Conservation (phyloP, 768 basidiomycete species). For the Lactifluus piperatus region DNA sequence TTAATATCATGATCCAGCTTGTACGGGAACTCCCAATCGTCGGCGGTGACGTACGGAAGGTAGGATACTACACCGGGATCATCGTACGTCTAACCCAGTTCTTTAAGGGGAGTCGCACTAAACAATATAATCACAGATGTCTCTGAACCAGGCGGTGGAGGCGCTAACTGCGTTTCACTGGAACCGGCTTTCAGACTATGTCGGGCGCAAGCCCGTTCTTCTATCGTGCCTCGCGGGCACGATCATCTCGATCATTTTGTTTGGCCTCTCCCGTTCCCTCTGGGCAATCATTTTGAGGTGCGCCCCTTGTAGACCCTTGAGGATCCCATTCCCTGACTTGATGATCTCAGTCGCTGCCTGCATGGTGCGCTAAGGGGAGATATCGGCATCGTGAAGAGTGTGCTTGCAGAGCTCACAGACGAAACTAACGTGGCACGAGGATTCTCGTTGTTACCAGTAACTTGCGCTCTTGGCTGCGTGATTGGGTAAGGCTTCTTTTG, state of each 20-base stretch:
- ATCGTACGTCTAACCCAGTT: constrained; percentile 35
- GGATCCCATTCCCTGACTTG: constrained; percentile 43
- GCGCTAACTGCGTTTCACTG: constrained; percentile 38
- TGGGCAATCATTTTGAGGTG: too few species aligned
- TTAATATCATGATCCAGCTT: constrained; percentile 28
- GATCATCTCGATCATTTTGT: constrained; percentile 28
- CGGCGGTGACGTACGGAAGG: constrained; percentile 35
- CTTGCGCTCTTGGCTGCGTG: constrained; percentile 16
- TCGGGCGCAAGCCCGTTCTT: too few species aligned
- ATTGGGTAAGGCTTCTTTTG: not conserved
- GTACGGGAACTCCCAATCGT: constrained; percentile 36
- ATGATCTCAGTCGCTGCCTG: too few species aligned
- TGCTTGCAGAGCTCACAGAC: too few species aligned
- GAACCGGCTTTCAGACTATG: constrained; percentile 41
- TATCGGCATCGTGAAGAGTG: too few species aligned
- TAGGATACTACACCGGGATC: constrained; percentile 42
- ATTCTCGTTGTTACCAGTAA: constrained; percentile 30
- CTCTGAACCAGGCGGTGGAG: constrained; percentile 38
- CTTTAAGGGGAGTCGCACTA: constrained; percentile 30
- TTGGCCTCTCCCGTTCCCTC: constrained; percentile 32
- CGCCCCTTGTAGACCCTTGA: too few species aligned
- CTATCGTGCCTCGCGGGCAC: constrained; percentile 24
- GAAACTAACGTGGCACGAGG: constrained; percentile 36
- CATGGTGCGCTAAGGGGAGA: too few species aligned
- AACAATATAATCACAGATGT: constrained; percentile 29